Base-by-base conservation (phyloP, 1,139 yeast genomes). In the Lipomyces yarrowii region DNA sequence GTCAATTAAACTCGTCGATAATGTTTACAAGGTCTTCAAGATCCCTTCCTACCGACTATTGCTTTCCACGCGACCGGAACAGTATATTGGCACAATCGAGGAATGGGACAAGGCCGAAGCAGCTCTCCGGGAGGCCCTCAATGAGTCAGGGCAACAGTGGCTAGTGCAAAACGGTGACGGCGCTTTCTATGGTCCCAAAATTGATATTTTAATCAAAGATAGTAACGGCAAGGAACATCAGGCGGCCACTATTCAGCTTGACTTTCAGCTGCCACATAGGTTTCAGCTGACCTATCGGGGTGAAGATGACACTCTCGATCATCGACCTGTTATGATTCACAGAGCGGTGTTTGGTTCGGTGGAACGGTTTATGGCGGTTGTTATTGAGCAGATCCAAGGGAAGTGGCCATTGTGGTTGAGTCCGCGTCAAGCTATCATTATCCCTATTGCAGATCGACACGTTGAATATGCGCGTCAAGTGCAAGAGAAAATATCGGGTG, bases 391-490 rank as follows among this genome's bases (percentile, higher is more conserved):
- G 81, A 93, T 84, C 81, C 96, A 93, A 77, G 99, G 99, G 76
- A 92, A 91, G 79, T 93, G 98, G 98, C 99, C 99, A 75, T 89
- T 94, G 85, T 94, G 99, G 99, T 84, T 94, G 75, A 92, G 98
- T 42, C 99, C 99, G 75, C 90, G 98, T 84, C 99, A 94, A 81
- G 84, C 92, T 66, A 83, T 92, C 76, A 94, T 94, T 75, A 93
- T 94, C 46, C 99, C 99, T 73, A 97, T 94, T 74, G 97, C 97
- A 75, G 96, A 90, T 71, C 91, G 91, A 78, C 93, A 89, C 83
- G 87, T 84, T 76, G 96, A 88, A 71, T 94, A 94, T 76, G 98
- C 98, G 60, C 87, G 88, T 78, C 81, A 86, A 73, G 89, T 93
- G 70, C 87, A 88, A 75, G 86, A 89, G 76, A 79, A 79, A 73